Percentiles rank a stretch among this genome's conserved stretches.
These are phyloP conservation scores for Tuber indicum DNA, from an alignment of 495 filamentous ascomycete genomes.

Conservation along the genomic window DNA sequence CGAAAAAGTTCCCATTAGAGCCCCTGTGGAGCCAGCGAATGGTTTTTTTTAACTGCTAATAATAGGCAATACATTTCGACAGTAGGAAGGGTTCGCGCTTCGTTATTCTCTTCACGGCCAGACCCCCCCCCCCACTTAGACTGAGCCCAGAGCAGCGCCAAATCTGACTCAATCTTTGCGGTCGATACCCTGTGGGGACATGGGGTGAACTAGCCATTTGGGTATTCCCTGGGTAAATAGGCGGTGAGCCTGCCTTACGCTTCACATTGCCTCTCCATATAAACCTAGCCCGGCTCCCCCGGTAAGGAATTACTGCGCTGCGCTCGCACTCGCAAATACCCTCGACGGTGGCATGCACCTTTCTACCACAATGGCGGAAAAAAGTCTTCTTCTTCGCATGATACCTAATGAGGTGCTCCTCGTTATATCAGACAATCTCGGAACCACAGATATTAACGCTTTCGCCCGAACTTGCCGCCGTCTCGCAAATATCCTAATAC, in stretches of 20 bases:
- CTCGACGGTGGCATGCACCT: background rate
- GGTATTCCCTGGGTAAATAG: background rate
- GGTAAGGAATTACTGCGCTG: background rate
- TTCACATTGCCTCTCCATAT: background rate
- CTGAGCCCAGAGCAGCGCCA: background rate
- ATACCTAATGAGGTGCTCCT: background rate
- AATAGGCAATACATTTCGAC: background rate
- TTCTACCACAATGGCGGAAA: background rate
- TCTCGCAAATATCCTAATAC: constrained; percentile 1
- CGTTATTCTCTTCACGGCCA: background rate
- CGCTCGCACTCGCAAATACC: background rate
- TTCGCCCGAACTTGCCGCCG: background rate
- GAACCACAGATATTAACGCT: background rate
- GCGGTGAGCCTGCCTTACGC: background rate
- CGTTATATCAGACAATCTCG: background rate
- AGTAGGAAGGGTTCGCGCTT: background rate
- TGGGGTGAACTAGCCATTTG: background rate
- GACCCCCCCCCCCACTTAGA: background rate
- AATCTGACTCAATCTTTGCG: background rate
- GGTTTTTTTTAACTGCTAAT: background rate
- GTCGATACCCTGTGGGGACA: background rate
- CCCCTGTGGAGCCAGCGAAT: background rate
- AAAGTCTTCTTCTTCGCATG: background rate
- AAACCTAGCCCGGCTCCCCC: background rate
- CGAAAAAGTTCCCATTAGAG: background rate